Evolutionary conservation across 2,329 filamentous ascomycete genomes (phyloP), one percentile per base, ranked within the genome.

Genomic region (Aquanectria penicillioides): DNA sequence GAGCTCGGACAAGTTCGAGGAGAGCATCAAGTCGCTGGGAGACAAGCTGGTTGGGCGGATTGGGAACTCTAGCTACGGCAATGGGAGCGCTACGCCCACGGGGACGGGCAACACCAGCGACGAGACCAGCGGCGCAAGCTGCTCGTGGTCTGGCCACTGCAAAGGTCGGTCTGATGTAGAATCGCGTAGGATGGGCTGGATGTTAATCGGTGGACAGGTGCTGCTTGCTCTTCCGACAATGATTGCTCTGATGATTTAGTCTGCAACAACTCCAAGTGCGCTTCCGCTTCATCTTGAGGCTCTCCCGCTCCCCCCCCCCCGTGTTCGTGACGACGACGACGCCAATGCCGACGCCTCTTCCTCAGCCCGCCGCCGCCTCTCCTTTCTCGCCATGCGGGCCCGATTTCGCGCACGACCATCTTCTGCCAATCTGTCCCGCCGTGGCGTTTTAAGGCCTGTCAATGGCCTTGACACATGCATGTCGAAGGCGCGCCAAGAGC

Each of bases 11-110:
- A 77, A 80, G 13, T 88, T 89, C 62, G 80, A 84, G 71, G 71
- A 63, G n/a, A 86, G 83, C 66, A 81, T 88, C 52, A 70, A 75
- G 48, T 65, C 59, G 0, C 68, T 86, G 1, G 86, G 86, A 1
- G 78, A 88, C 64, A 74, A 71, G 64, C 73, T 89, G 37, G 74
- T 89, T n/a, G 43, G 66, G 43, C 66, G 73, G 7, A 69, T 75
- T 38, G 70, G 67, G 13, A 51, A 41, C 26, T 49, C 34, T 22
- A 59, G 57, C 17, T 50, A 55, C 34, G 23, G 48, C n/a, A 31
- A n/a, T n/a, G 38, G 38, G 38, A 20, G 5, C 22, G 38, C n/a
- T n/a, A n/a, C n/a, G n/a, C n/a, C n/a, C 38, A 2, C 11, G 20
- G 12, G 22, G 38, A 13, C 9, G 12, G 22, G 13, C 12, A 9